phyloP scores from a whole-genome alignment of 2,329 filamentous ascomycete species.

The Thielaviopsis punctulata region DNA sequence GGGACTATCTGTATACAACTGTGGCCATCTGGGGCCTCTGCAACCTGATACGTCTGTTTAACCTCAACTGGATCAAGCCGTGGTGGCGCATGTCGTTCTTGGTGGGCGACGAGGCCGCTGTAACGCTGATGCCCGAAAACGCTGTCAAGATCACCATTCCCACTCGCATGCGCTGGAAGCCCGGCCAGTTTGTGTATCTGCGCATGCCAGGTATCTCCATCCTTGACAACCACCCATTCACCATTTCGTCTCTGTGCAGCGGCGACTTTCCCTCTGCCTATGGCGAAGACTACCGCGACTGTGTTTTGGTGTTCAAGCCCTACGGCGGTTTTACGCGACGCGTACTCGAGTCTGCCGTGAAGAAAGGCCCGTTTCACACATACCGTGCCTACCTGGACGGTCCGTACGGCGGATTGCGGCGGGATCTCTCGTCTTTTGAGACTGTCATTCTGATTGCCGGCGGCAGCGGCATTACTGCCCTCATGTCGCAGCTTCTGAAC shows the following conservation, averaged over 20 bases:
- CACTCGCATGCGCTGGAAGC: constrained; percentile 81
- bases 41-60: constrained; percentile 59
- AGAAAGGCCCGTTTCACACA: constrained; percentile 77
- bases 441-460: constrained; percentile 86
- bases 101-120: constrained; percentile 78
- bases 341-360: constrained; percentile 65
- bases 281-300: constrained; percentile 72
- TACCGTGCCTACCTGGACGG: constrained; percentile 88
- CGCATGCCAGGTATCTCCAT: constrained; percentile 84
- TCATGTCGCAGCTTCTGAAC: constrained; percentile 79
- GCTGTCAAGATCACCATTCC: constrained; percentile 93
- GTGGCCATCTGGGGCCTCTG: constrained; percentile 62
- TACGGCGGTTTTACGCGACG: constrained; percentile 80
- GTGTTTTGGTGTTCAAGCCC: constrained; percentile 79
- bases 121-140: constrained; percentile 79
- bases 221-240: constrained; percentile 90
- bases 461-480: constrained; percentile 83
- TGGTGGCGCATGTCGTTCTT: constrained; percentile 56
- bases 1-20: constrained; percentile 74
- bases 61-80: constrained; percentile 78
- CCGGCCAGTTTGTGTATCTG: constrained; percentile 87
- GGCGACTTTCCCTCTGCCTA: constrained; percentile 88
- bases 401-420: constrained; percentile 85
- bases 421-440: constrained; percentile 80
- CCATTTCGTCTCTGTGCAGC: constrained; percentile 80